Evolutionary conservation across 768 basidiomycete genomes (phyloP), one percentile per base, ranked within the genome.

Genomic region (Rhodotorula sphaerocarpa): DNA sequence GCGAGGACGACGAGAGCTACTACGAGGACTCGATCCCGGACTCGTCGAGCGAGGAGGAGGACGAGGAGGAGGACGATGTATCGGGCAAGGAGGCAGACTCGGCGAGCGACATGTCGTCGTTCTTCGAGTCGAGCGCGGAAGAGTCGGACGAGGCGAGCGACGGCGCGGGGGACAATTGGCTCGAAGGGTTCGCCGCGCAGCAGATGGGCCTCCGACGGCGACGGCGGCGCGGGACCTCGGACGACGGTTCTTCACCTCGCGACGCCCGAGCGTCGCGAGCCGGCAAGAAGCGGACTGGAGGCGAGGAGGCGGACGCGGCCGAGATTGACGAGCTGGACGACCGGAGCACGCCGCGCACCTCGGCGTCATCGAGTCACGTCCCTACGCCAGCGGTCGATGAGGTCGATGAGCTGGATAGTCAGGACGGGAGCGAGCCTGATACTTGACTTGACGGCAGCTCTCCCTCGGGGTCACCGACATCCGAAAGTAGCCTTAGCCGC

Each of bases 21-120:
- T 65, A 65, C 55, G 63, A 65, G 34, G 63, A 65, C 59, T 65
- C 63, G 46, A 65, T 65, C 34, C 58, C 63, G 34, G 63, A 65
- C 30, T 45, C 50, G 21, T 59, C 58, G 28, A 55, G 57, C 1
- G 36, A 42, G 11, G 61, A 62, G 15, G 61, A 50, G 10, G 53
- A 47, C 6, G 58, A 56, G 23, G 54, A 46, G 7, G 58, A 47
- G 16, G 45, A 23, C 20, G 48, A n/a, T n/a, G n/a, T n/a, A n/a
- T n/a, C 2, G 3, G 54, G n/a, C 42, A 31, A n/a, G 7, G 57
- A 34, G 16, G 41, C 15, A 20, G 51, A 28, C 16, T 57, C 39
- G 3, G 57, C 33, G 12, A 54, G 51, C 21, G 48, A 28, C 61
- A 39, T 10, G 20, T 58, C 57, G 52, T 55, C 52, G 31, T 64